phyloP scores from a whole-genome alignment of 345 rosid genomes.

The Pelargonium nanum region DNA sequence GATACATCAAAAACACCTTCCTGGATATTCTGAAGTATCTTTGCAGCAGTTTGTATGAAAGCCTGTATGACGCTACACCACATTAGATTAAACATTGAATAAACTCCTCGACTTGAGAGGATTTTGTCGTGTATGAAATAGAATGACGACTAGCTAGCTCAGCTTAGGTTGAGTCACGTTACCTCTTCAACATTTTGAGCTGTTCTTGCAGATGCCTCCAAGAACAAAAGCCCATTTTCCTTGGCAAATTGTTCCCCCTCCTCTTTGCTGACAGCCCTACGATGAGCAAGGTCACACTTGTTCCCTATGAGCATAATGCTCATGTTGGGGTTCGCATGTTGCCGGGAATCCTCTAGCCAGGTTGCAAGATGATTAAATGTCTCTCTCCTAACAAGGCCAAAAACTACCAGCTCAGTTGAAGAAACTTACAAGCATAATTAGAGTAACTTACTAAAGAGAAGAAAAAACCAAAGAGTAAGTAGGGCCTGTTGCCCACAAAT shows the following conservation, averaged over 20 bases:
- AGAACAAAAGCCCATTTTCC: conserved; percentile 77
- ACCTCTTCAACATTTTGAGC: conserved; percentile 98
- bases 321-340: conserved; percentile 98
- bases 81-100: not conserved
- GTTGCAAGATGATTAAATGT: conserved; percentile 94
- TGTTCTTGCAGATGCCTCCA: conserved; percentile 98
- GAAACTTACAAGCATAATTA: not conserved
- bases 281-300: conserved; percentile 80
- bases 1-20: conserved; percentile 83
- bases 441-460: not conserved
- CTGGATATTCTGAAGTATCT: conserved; percentile 84
- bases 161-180: not conserved
- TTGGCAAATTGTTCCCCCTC: conserved; percentile 98
- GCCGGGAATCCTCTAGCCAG: conserved; percentile 98
- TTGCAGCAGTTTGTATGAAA: conserved; percentile 75
- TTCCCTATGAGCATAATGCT: conserved; percentile 83
- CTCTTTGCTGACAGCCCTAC: conserved; percentile 92
- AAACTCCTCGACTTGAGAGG: not conserved
- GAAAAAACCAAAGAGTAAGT: not conserved
- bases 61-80: conserved; percentile 38
- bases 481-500: not conserved
- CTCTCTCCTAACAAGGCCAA: conserved; percentile 58
- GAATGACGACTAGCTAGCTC: no score
- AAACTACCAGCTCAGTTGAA: conserved; percentile 7
- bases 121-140: not conserved